phyloP scores from a whole-genome alignment of 2,329 filamentous ascomycete species.

The Ceratocystis harringtonii region DNA sequence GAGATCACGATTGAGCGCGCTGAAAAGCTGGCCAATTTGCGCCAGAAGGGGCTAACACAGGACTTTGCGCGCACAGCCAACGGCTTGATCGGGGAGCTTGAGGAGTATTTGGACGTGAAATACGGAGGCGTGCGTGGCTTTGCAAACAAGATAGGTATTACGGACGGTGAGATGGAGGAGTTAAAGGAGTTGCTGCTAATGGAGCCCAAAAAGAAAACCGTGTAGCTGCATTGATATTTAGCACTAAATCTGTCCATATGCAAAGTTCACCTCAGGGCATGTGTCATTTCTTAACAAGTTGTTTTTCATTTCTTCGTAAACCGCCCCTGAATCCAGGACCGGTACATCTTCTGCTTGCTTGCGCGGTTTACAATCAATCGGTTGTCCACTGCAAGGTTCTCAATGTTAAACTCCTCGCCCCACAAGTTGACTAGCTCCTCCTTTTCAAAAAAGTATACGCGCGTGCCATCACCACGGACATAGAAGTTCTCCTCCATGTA shows the following conservation, averaged over 20 bases:
- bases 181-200: conserved; percentile 29
- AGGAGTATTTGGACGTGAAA: conserved; percentile 39
- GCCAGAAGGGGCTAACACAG: conserved; percentile 54
- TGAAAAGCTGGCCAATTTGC: conserved; percentile 51
- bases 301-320: conserved; percentile 51
- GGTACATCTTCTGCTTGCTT: conserved; percentile 89
- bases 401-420: conserved; percentile 40
- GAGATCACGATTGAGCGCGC: conserved; percentile 45
- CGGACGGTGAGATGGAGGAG: conserved; percentile 27
- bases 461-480: conserved; percentile 82
- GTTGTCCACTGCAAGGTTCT: conserved; percentile 70
- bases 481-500: conserved; percentile 97
- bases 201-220: not conserved
- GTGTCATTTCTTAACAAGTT: not conserved
- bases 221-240: too few relatives aligned
- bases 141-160: conserved; percentile 47
- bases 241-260: not conserved
- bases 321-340: conserved; percentile 83
- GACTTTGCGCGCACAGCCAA: conserved; percentile 53
- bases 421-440: conserved; percentile 71
- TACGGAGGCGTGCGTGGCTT: conserved; percentile 57
- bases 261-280: conserved; percentile 3
- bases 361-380: conserved; percentile 86
- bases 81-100: conserved; percentile 47
- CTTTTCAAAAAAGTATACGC: conserved; percentile 93